Percentiles rank a stretch among this genome's conserved stretches.
phyloP scores from a whole-genome alignment of 495 filamentous ascomycete genomes.

The Tuber calosporum region DNA sequence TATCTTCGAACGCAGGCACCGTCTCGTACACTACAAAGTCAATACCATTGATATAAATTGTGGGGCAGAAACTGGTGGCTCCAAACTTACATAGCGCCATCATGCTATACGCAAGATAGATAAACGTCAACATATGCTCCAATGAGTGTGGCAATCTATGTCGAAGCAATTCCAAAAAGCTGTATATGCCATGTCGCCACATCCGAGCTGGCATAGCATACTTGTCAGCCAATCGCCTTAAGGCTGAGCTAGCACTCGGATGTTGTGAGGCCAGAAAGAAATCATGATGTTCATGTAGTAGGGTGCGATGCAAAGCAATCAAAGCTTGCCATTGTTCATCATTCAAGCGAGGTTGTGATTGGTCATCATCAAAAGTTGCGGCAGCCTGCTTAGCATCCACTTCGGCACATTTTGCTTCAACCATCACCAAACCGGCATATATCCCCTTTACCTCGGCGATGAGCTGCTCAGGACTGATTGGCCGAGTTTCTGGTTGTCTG shows the following conservation, averaged over 20 bases:
- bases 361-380: slow-evolving; percentile 42
- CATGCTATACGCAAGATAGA: slow-evolving; percentile 74
- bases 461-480: slow-evolving; percentile 69
- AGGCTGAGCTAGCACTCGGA: slow-evolving; percentile 55
- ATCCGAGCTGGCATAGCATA: slow-evolving; percentile 76
- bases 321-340: slow-evolving; percentile 65
- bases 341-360: slow-evolving; percentile 47
- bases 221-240: slow-evolving; percentile 57
- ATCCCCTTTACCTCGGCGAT: slow-evolving; percentile 65
- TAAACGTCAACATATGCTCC: slow-evolving; percentile 75
- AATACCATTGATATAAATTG: background rate
- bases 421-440: slow-evolving; percentile 68
- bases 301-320: slow-evolving; percentile 62
- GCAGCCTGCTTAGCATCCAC: slow-evolving; percentile 57
- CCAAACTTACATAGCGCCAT: slow-evolving; percentile 54
- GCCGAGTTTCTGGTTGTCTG: slow-evolving; percentile 47
- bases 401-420: slow-evolving; percentile 71
- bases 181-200: slow-evolving; percentile 79
- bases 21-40: slow-evolving; percentile 55
- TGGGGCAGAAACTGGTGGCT: background rate
- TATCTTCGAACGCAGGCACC: slow-evolving; percentile 67
- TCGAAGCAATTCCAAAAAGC: slow-evolving; percentile 65
- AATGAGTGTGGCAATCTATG: slow-evolving; percentile 61
- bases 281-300: slow-evolving; percentile 73
- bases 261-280: slow-evolving; percentile 76